phyloP scores from a whole-genome alignment of 2,329 filamentous ascomycete species.

The Thielaviopsis euricoi region DNA sequence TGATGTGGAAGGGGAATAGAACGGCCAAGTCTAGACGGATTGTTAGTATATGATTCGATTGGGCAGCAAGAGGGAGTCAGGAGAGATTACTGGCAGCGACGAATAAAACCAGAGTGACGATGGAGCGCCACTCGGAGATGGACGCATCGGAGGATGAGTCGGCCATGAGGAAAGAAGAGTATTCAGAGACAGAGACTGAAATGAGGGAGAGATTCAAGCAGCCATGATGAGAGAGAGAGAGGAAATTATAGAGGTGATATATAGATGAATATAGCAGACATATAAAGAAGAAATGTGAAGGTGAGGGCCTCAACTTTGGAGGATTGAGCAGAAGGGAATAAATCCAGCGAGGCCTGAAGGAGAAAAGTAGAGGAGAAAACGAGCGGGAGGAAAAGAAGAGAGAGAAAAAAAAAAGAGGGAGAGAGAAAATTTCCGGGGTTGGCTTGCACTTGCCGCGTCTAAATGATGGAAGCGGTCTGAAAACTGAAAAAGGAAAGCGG shows the following conservation, averaged over 20 bases:
- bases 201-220: background rate
- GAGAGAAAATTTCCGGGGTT: background rate
- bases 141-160: background rate
- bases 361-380: too few species aligned
- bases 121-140: conserved; percentile 51
- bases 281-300: background rate
- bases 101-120: conserved; percentile 53
- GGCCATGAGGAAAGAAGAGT: background rate
- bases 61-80: background rate
- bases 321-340: background rate
- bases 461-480: background rate
- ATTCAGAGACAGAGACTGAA: background rate
- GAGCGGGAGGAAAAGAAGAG: too few species aligned
- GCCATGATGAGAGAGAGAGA: background rate
- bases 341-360: background rate
- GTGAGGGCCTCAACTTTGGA: background rate
- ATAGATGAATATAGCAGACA: background rate
- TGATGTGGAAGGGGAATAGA: conserved; percentile 51
- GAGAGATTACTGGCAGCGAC: conserved; percentile 47
- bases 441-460: background rate
- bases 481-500: background rate
- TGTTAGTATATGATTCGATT: conserved; percentile 3
- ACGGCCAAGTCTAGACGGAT: conserved; percentile 43
- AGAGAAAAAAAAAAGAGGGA: background rate
- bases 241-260: too few species aligned